Conservation (phyloP, 1,139 yeast species). For the Pichia sp. region DNA sequence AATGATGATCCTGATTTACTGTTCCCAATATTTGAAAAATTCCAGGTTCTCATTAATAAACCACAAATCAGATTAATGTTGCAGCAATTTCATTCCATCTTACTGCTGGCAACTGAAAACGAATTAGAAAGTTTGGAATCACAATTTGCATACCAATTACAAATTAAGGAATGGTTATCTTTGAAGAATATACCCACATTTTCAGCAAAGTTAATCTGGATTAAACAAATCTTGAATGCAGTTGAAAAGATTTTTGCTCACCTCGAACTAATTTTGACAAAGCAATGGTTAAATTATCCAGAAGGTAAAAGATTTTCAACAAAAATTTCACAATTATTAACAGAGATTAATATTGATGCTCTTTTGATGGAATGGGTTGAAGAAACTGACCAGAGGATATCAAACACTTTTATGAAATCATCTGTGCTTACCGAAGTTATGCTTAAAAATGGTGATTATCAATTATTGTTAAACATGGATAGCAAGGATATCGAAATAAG, state of each 20-base stretch:
- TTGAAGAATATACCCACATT: constrained; percentile 47
- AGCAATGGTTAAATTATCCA: constrained; percentile 72
- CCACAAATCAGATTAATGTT: constrained; percentile 54
- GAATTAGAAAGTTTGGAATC: constrained; percentile 45
- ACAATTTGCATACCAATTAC: constrained; percentile 37
- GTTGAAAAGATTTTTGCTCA: constrained; percentile 40
- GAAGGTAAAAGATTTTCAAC: constrained; percentile 64
- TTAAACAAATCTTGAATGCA: constrained; percentile 45
- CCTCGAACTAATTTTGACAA: constrained; percentile 58
- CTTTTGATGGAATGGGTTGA: constrained; percentile 51
- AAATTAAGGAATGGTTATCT: constrained; percentile 35
- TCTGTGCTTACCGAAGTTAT: constrained; percentile 35
- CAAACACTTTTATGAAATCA: constrained; percentile 34
- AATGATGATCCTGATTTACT: constrained; percentile 43
- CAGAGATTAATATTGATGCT: constrained; percentile 44
- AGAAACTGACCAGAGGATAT: constrained; percentile 21
- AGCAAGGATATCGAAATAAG: constrained; percentile 42
- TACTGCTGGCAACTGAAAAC: constrained; percentile 45
- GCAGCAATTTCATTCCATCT: constrained; percentile 52
- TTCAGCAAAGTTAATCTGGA: constrained; percentile 50
- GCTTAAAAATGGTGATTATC: constrained; percentile 2
- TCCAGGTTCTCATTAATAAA: constrained; percentile 45
- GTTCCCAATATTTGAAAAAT: constrained; percentile 49
- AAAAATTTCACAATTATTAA: constrained; percentile 46
- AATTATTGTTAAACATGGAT: constrained; percentile 50